These are phyloP conservation scores for Fusarium sp. DNA, from an alignment of 2,329 filamentous ascomycete species.

Conservation along the genomic window DNA sequence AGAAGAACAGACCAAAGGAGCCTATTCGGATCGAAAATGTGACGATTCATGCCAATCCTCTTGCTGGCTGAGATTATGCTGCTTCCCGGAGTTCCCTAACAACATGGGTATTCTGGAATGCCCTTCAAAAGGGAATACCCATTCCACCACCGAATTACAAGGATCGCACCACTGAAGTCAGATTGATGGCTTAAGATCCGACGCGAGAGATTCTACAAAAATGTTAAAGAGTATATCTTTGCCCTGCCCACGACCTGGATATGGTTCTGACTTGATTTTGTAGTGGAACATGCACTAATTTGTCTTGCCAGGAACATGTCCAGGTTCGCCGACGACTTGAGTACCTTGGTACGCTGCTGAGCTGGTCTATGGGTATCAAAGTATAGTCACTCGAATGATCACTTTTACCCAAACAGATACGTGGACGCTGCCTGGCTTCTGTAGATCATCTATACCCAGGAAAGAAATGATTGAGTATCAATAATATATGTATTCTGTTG, in stretches of 20 bases:
- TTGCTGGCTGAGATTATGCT: conserved; percentile 65
- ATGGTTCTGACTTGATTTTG: background rate
- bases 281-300: background rate
- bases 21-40: conserved; percentile 74
- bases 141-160: background rate
- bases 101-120: background rate
- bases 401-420: background rate
- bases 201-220: background rate
- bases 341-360: background rate
- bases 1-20: conserved; percentile 79
- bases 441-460: background rate
- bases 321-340: background rate
- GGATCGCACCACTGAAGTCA: background rate
- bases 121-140: background rate
- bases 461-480: too few relatives aligned
- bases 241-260: background rate
- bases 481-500: background rate
- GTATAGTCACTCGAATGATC: background rate
- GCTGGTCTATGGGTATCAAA: background rate
- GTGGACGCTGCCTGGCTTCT: background rate
- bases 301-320: background rate
- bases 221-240: background rate
- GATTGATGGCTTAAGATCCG: background rate
- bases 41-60: conserved; percentile 82
- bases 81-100: background rate